A percentile compares a stretch with the other conserved stretches of the same genome.
These are phyloP conservation scores for Malus hybrid DNA, from an alignment of 331 rosid species.

Conservation along the genomic window DNA sequence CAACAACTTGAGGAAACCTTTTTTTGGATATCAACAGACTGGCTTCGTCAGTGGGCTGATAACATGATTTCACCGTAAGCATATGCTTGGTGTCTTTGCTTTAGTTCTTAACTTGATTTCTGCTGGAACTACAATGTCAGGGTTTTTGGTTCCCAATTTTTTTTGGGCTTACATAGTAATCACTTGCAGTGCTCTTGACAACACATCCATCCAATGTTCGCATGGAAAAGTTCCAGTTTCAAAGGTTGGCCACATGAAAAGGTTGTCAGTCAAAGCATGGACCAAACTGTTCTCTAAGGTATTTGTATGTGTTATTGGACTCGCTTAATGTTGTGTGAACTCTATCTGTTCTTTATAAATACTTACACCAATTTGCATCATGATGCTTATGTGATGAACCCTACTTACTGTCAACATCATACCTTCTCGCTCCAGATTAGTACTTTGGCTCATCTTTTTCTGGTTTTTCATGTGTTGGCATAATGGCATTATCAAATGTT, in stretches of 20 bases:
- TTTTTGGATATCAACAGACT: constrained; percentile 74
- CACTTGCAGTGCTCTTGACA: constrained; percentile 64
- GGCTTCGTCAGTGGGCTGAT: constrained; percentile 99
- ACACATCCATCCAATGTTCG: constrained; percentile 58
- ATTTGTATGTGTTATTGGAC: constrained; percentile 9
- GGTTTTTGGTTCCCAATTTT: constrained; percentile 6
- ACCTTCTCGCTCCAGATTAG: background rate
- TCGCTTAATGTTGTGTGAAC: background rate
- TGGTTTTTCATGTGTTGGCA: background rate
- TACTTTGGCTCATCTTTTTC: background rate
- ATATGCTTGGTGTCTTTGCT: background rate
- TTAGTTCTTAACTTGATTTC: background rate
- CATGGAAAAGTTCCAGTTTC: constrained; percentile 88
- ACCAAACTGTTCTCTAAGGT: constrained; percentile 59
- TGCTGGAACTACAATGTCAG: background rate
- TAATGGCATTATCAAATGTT: background rate
- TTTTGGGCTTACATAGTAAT: background rate
- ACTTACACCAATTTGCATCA: background rate
- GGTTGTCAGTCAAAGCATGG: constrained; percentile 80
- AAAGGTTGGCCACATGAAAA: constrained; percentile 59
- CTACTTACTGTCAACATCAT: background rate
- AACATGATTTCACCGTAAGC: constrained; percentile 63
- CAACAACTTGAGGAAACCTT: constrained; percentile 53
- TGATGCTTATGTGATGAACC: background rate
- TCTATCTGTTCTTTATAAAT: background rate